These are phyloP conservation scores for Phytophthora sp. DNA, from an alignment of 352 stramenopile genomes.

Conservation along the genomic window DNA sequence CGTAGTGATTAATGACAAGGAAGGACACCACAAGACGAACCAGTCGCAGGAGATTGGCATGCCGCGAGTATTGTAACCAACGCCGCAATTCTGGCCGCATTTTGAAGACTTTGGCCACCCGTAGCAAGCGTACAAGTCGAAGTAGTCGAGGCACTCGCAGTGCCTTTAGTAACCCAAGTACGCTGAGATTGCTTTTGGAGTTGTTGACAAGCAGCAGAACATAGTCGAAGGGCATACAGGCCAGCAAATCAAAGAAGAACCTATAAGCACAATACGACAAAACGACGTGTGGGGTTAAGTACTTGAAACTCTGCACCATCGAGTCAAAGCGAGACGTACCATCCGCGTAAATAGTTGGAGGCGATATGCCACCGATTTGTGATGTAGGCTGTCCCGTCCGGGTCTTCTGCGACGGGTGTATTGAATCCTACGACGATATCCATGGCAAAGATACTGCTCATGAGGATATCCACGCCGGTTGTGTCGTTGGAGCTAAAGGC, in stretches of 20 bases:
- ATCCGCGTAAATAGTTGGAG: constrained; percentile 61
- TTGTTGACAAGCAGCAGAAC: constrained; percentile 62
- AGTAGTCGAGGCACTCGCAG: constrained; percentile 72
- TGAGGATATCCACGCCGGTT: constrained; percentile 54
- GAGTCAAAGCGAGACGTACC: too few species aligned
- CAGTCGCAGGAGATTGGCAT: constrained; percentile 77
- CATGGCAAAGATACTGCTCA: constrained; percentile 70
- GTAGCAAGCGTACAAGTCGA: constrained; percentile 69
- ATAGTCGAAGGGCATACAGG: constrained; percentile 79
- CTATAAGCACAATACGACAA: constrained; percentile 36
- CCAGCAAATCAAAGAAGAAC: constrained; percentile 82
- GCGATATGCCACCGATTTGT: constrained; percentile 66
- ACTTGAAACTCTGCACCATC: too few species aligned
- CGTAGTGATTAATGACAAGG: constrained; percentile 79
- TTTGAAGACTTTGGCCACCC: constrained; percentile 76
- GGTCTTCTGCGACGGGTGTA: constrained; percentile 51
- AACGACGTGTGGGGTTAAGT: too few species aligned
- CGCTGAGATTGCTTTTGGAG: constrained; percentile 55
- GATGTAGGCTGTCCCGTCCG: constrained; percentile 65
- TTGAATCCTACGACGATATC: constrained; percentile 84
- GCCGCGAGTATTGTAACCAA: constrained; percentile 85
- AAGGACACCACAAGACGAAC: constrained; percentile 72
- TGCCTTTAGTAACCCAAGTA: constrained; percentile 73
- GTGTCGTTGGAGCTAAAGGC: constrained; percentile 66
- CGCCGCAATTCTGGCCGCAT: constrained; percentile 72